Base-by-base conservation (phyloP, 306 rosid species). In the Dryas alaskensis region DNA sequence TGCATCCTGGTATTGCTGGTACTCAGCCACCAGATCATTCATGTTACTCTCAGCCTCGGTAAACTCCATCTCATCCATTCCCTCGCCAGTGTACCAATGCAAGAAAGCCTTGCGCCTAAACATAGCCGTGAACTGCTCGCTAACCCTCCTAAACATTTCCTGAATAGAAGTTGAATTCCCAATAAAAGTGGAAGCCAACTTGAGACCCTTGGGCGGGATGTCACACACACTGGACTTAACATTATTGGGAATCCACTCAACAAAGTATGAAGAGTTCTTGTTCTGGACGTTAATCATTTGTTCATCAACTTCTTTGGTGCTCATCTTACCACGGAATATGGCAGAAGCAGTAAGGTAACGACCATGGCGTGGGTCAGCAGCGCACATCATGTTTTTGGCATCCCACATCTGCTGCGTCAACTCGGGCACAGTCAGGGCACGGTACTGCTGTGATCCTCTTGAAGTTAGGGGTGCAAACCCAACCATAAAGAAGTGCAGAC, bases 11-110 rank as follows among this genome's bases (percentile, higher is more conserved):
- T 91, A 91, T 79, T 91, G 97, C 83, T 91, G 97, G 77, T 91
- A 91, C 87, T 91, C 97, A 0, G 97, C 95, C 31, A 91, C 97
- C 60, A 91, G 80, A 81, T 91, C 97, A 10, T 91, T 91, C 95
- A 91, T 91, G 86, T 91, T 91, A 25, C 89, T 85, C 92, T 89
- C 97, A 4, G 97, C 97, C 86, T 91, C 94, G 0, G 97, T 91
- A 78, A 91, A 91, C 89, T 91, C 97, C 97, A 91, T 91, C 78
- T 91, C 94, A 60, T 91, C 97, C 97, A 91, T 91, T 84, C 94
- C 97, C 86, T 91, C 97, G 1, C 94, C 97, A 0, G 94, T 91
- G 88, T 91, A 91, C 97, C 97, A 91, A 50, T 91, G 88, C 79
- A 85, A 73, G 80, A 85, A 85, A 68, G 88, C 88, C 84, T 85